phyloP scores from a whole-genome alignment of 73 alveolate species.

The Paramecium sexaurelia region DNA sequence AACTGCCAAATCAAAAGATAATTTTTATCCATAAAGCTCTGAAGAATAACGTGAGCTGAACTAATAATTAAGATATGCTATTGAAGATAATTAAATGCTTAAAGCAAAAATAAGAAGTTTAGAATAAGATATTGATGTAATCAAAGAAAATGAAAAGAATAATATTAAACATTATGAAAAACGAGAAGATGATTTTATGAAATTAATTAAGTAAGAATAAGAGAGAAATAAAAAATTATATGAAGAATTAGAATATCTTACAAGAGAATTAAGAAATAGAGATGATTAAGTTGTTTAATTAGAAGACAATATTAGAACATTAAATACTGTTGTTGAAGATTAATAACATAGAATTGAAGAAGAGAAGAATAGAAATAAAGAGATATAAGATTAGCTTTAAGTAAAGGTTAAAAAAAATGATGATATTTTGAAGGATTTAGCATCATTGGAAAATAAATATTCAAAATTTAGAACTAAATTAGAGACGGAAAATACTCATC shows the following conservation, averaged over 20 bases:
- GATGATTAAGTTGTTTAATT: neutral
- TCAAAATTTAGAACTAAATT: slow-evolving; percentile 32
- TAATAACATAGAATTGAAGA: neutral
- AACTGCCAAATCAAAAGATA: slow-evolving; percentile 52
- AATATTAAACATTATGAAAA: slow-evolving; percentile 28
- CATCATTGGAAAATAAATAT: neutral
- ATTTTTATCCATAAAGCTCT: neutral
- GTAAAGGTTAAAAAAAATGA: slow-evolving; percentile 9
- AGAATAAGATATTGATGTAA: slow-evolving; percentile 51
- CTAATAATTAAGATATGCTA: neutral
- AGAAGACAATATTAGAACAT: neutral
- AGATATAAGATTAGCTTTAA: neutral
- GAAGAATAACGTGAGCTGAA: slow-evolving; percentile 1
- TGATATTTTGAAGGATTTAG: slow-evolving; percentile 36
- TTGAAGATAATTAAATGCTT: neutral
- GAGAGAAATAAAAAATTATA: slow-evolving; percentile 42
- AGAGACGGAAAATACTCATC: slow-evolving; percentile 39
- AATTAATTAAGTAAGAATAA: slow-evolving; percentile 19
- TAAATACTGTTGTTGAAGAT: slow-evolving; percentile 45
- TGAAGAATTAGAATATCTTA: slow-evolving; percentile 32
- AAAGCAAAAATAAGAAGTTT: slow-evolving; percentile 1
- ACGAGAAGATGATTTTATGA: slow-evolving; percentile 53
- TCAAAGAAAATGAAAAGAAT: neutral
- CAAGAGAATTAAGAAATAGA: neutral
- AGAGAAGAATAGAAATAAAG: neutral